Evolutionary conservation across 2,329 filamentous ascomycete genomes (phyloP).

Genomic region (Chaetomium globosum): DNA sequence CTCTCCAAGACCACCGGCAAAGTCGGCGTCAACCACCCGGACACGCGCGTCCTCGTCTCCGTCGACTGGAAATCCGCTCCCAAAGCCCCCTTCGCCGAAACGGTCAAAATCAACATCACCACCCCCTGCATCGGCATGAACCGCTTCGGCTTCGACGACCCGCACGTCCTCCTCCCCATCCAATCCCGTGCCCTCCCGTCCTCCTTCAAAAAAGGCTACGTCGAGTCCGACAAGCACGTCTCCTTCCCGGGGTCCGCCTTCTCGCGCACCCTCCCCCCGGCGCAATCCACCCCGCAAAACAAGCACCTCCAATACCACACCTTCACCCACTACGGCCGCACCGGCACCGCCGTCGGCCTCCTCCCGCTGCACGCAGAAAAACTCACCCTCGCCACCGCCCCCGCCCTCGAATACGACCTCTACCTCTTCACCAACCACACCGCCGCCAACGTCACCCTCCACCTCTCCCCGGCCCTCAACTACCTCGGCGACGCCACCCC

Average conservation of each 20-base stretch:
- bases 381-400: slow-evolving; percentile 52
- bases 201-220: slow-evolving; percentile 60
- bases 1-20: slow-evolving; percentile 54
- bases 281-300: slow-evolving; percentile 35
- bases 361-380: slow-evolving; percentile 56
- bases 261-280: slow-evolving; percentile 44
- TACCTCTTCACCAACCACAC: slow-evolving; percentile 60
- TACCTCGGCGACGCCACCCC: slow-evolving; percentile 54
- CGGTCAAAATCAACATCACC: slow-evolving; percentile 57
- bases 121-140: slow-evolving; percentile 51
- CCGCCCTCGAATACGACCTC: slow-evolving; percentile 62
- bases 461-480: slow-evolving; percentile 57
- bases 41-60: slow-evolving; percentile 57
- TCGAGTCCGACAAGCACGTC: slow-evolving; percentile 63
- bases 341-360: slow-evolving; percentile 59
- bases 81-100: slow-evolving; percentile 45
- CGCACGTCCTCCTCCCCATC: slow-evolving; percentile 59
- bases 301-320: slow-evolving; percentile 52
- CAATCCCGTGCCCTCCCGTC: slow-evolving; percentile 52
- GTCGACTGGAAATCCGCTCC: slow-evolving; percentile 56
- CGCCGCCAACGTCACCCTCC: slow-evolving; percentile 51
- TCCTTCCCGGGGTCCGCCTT: slow-evolving; percentile 51
- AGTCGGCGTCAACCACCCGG: slow-evolving; percentile 52
- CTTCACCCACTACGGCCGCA: slow-evolving; percentile 60
- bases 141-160: slow-evolving; percentile 46